Conservation (phyloP, 345 rosid genomes). For the Camelina neglecta region DNA sequence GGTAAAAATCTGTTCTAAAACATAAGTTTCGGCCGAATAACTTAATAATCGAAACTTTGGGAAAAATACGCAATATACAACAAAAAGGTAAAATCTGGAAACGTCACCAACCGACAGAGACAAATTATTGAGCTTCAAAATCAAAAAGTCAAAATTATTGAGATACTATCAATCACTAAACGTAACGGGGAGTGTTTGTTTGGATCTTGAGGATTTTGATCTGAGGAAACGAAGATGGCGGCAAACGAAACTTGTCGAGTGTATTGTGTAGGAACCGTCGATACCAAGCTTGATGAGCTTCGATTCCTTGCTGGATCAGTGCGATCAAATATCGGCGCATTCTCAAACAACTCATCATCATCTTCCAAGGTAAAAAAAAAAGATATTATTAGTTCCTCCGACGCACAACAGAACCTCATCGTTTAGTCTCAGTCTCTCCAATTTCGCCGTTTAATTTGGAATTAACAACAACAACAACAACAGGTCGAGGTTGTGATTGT, state of each 20-base stretch:
- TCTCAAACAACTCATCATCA: conserved; percentile 52
- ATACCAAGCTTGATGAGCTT: conserved; percentile 87
- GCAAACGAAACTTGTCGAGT: conserved; percentile 46
- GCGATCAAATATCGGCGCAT: conserved; percentile 54
- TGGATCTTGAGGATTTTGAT: neutral
- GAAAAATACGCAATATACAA: too few species aligned
- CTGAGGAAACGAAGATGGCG: conserved; percentile 3
- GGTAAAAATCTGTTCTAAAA: neutral
- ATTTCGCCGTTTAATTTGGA: conserved; percentile 1
- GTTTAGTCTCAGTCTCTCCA: too few species aligned
- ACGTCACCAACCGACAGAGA: too few species aligned
- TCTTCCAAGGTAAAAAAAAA: conserved; percentile 44
- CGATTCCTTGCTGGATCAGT: conserved; percentile 71
- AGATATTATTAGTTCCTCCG: too few species aligned
- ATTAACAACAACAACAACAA: neutral
- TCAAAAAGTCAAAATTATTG: too few species aligned
- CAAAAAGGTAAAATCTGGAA: too few species aligned
- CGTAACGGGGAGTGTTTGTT: too few species aligned
- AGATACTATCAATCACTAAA: too few species aligned
- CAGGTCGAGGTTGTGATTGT: conserved; percentile 72
- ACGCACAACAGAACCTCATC: too few species aligned
- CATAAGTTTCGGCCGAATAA: neutral
- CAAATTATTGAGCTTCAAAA: too few species aligned
- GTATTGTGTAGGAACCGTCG: conserved; percentile 85
- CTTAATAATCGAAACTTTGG: too few species aligned